Conservation (phyloP, 1,139 yeast genomes). For the Candida gigantensis region DNA sequence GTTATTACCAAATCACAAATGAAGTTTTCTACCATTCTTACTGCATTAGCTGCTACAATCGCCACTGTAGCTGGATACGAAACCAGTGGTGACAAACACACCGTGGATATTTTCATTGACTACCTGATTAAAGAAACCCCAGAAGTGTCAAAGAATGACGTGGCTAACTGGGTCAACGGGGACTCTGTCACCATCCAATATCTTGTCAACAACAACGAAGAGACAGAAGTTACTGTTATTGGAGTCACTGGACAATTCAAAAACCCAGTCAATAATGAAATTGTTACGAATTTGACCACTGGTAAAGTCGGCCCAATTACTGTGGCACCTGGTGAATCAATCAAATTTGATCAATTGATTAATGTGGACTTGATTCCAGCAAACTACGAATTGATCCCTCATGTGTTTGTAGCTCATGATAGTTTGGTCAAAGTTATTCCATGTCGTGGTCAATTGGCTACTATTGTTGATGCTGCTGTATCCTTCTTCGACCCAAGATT, state of each 20-base stretch:
- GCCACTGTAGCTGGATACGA: slow-evolving; percentile 20
- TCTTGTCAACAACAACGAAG: slow-evolving; percentile 59
- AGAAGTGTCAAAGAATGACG: slow-evolving; percentile 32
- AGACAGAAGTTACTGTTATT: slow-evolving; percentile 50
- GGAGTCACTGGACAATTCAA: slow-evolving; percentile 77
- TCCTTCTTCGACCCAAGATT: slow-evolving; percentile 76
- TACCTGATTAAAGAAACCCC: slow-evolving; percentile 47
- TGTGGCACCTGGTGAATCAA: slow-evolving; percentile 51
- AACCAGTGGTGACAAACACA: slow-evolving; percentile 16
- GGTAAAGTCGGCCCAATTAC: slow-evolving; percentile 64
- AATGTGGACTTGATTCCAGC: slow-evolving; percentile 59
- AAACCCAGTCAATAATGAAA: slow-evolving; percentile 53
- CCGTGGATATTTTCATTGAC: slow-evolving; percentile 42
- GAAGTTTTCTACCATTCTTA: slow-evolving; percentile 23
- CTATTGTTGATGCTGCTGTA: slow-evolving; percentile 64
- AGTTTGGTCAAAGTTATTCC: slow-evolving; percentile 58
- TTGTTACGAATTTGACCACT: slow-evolving; percentile 63
- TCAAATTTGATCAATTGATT: slow-evolving; percentile 53
- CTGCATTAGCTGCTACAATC: slow-evolving; percentile 20
- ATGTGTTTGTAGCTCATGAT: slow-evolving; percentile 53
- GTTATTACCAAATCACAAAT: no score
- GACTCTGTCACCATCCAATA: slow-evolving; percentile 58
- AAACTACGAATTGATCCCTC: slow-evolving; percentile 62
- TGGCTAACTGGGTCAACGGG: slow-evolving; percentile 50
- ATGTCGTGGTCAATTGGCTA: slow-evolving; percentile 58